Evolutionary conservation across 2,329 filamentous ascomycete genomes (phyloP).

Genomic region (Grosmannia huntii): DNA sequence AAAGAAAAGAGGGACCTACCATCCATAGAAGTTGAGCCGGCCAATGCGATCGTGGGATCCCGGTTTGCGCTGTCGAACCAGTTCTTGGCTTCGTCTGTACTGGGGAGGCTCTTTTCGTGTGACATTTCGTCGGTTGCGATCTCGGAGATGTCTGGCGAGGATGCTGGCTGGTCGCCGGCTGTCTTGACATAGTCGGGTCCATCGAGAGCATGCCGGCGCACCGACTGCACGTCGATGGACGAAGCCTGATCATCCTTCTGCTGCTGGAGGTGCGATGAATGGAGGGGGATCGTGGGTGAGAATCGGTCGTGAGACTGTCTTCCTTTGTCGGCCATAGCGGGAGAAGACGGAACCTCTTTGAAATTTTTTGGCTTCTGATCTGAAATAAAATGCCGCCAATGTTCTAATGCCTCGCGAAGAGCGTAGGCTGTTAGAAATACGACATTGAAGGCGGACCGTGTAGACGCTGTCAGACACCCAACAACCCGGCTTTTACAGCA

Average conservation of each 20-base stretch:
- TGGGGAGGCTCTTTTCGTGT: constrained; percentile 18
- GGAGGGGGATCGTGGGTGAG: not conserved
- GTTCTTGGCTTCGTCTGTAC: constrained; percentile 34
- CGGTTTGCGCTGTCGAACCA: constrained; percentile 44
- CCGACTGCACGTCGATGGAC: not conserved
- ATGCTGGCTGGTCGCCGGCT: not conserved
- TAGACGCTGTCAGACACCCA: not conserved
- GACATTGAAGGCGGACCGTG: not conserved
- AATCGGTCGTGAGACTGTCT: not conserved
- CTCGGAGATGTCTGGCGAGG: not conserved
- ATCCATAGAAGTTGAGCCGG: constrained; percentile 34
- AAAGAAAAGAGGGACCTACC: constrained; percentile 18
- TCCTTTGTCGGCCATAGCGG: not conserved
- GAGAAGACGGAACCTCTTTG: not conserved
- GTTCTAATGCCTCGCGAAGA: not conserved
- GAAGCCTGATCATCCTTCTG: not conserved
- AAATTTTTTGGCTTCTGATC: not conserved
- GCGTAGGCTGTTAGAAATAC: not conserved
- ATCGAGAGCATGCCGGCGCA: not conserved
- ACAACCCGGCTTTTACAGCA: not conserved
- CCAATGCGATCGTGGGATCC: constrained; percentile 30
- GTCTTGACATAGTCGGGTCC: not conserved
- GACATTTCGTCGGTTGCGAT: not conserved
- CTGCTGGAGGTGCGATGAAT: not conserved
- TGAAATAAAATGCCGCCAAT: not conserved